Conservation (phyloP, 129 eudicot genomes). For the Rutidosis leptorrhynchoides region DNA sequence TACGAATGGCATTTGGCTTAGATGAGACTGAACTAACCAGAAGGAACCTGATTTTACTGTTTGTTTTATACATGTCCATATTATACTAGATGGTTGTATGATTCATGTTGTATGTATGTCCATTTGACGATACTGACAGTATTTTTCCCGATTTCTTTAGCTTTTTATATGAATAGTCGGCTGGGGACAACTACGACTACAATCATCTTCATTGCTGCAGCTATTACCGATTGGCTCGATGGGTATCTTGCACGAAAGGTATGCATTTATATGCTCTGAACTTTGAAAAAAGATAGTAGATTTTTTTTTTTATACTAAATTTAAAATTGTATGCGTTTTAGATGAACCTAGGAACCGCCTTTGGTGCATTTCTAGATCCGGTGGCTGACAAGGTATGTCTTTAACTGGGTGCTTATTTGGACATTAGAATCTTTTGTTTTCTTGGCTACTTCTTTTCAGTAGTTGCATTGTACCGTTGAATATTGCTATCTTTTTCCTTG, state of each 20-base stretch:
- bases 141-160: slow-evolving; percentile 34
- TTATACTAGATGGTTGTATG: neutral
- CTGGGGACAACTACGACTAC: slow-evolving; percentile 82
- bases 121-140: slow-evolving; percentile 29
- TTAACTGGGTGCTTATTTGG: slow-evolving; percentile 1
- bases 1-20: slow-evolving; percentile 4
- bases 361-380: slow-evolving; percentile 98
- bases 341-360: slow-evolving; percentile 88
- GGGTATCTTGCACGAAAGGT: slow-evolving; percentile 95
- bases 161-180: slow-evolving; percentile 78
- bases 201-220: slow-evolving; percentile 82
- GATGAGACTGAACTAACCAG: neutral
- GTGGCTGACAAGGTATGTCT: slow-evolving; percentile 95
- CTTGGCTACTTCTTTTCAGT: slow-evolving; percentile 1
- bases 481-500: neutral
- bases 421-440: neutral
- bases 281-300: neutral
- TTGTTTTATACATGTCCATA: neutral
- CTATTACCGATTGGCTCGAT: slow-evolving; percentile 98
- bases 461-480: neutral
- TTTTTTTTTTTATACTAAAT: neutral
- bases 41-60: slow-evolving; percentile 6
- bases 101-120: neutral
- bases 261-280: slow-evolving; percentile 14
- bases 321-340: slow-evolving; percentile 14